Percentiles rank a stretch among this genome's conserved stretches.
Conservation (phyloP, 169 alveolate genomes). For the Perkinsus marinus region DNA sequence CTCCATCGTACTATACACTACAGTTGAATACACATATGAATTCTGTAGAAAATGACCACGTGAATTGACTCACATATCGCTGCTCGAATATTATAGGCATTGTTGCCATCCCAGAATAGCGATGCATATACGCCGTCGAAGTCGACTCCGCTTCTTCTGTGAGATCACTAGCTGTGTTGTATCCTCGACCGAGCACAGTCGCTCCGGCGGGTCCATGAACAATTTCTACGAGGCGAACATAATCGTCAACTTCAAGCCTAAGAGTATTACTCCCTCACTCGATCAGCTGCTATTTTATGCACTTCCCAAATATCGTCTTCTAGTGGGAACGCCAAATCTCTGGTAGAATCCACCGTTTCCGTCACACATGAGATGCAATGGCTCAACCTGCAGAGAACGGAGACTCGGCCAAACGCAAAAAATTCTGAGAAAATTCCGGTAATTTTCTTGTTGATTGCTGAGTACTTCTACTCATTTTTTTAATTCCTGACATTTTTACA, state of each 20-base stretch:
- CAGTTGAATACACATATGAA: too few species aligned
- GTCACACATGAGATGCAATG: background rate
- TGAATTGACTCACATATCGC: background rate
- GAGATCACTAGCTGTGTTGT: background rate
- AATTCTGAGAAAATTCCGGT: too few species aligned
- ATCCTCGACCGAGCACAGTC: background rate
- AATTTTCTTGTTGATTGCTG: too few species aligned
- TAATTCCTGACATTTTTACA: too few species aligned
- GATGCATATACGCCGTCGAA: background rate
- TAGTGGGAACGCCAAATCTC: background rate
- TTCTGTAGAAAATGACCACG: background rate
- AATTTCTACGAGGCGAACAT: background rate
- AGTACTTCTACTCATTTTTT: too few species aligned
- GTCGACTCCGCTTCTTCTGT: background rate
- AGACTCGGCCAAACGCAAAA: too few species aligned
- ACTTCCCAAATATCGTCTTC: background rate
- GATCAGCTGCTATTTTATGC: background rate
- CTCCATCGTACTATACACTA: too few species aligned
- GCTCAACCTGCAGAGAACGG: background rate
- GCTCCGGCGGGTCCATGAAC: background rate
- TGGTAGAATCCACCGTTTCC: background rate
- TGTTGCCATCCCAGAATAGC: background rate
- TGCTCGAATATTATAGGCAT: background rate
- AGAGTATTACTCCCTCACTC: background rate
- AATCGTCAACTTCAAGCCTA: too few species aligned